These are phyloP conservation scores for Hymenoscyphus fructigenus DNA, from an alignment of 2,329 filamentous ascomycete species.

Conservation along the genomic window DNA sequence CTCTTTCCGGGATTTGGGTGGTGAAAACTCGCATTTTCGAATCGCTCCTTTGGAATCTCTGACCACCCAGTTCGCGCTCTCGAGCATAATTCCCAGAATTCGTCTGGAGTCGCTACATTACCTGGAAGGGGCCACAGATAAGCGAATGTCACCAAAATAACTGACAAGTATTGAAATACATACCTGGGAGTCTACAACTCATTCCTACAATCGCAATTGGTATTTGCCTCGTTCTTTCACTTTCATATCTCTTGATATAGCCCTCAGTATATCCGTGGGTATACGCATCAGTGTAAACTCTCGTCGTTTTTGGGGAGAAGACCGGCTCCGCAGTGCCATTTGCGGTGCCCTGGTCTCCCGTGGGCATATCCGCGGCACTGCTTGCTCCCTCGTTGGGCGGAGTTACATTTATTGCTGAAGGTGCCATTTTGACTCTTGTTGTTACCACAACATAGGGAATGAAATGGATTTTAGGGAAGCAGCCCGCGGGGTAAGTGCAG, in stretches of 20 bases:
- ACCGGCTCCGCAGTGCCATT: constrained; percentile 8
- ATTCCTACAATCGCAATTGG: constrained; percentile 43
- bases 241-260: constrained; percentile 21
- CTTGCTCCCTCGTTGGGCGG: constrained; percentile 16
- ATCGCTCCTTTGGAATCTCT: constrained; percentile 34
- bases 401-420: constrained; percentile 1
- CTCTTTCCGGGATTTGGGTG: constrained; percentile 44
- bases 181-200: constrained; percentile 39
- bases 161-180: not conserved
- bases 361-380: not conserved
- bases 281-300: constrained; percentile 22
- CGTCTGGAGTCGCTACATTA: constrained; percentile 38
- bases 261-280: constrained; percentile 30
- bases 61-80: constrained; percentile 38
- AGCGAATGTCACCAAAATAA: not conserved
- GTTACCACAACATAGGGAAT: not conserved
- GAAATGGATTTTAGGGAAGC: not conserved
- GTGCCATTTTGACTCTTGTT: not conserved
- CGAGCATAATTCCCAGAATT: constrained; percentile 40
- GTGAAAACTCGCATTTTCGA: constrained; percentile 53
- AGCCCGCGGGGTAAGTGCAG: not conserved
- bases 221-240: constrained; percentile 17
- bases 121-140: constrained; percentile 9
- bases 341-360: constrained; percentile 6
- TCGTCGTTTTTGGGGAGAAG: constrained; percentile 8